Conservation (phyloP, 345 rosid genomes). For the Draba incana region DNA sequence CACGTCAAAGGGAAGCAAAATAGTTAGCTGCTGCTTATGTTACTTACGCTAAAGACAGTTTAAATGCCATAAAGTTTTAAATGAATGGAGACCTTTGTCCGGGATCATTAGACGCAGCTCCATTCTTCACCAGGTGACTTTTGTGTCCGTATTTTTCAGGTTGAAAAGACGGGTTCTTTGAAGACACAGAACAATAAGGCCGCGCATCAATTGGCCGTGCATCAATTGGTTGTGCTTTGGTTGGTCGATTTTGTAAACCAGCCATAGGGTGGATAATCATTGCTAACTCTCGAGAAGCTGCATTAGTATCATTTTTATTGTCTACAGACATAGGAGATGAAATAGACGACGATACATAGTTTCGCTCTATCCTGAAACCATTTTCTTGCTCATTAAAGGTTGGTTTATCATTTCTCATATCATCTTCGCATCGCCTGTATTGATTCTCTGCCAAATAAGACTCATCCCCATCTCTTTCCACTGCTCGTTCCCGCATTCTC, state of each 20-base stretch:
- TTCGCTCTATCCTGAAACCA: neutral
- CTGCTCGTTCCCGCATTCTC: constrained; percentile 7
- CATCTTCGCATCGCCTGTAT: neutral
- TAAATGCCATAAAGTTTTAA: neutral
- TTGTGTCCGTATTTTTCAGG: constrained; percentile 14
- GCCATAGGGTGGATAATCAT: constrained; percentile 19
- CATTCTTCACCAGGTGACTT: constrained; percentile 11
- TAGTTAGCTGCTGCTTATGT: constrained; percentile 14
- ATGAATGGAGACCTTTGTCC: constrained; percentile 20
- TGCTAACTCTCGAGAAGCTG: constrained; percentile 34
- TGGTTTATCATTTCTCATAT: constrained; percentile 14
- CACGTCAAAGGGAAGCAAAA: constrained; percentile 11
- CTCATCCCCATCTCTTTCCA: constrained; percentile 5
- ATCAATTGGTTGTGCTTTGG: constrained; percentile 4
- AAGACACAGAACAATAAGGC: neutral
- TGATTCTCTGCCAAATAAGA: neutral
- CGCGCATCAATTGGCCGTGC: neutral
- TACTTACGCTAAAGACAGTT: neutral
- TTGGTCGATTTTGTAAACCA: constrained; percentile 15
- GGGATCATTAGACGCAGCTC: neutral
- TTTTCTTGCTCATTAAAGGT: constrained; percentile 10
- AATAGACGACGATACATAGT: neutral
- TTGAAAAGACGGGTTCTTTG: constrained; percentile 4
- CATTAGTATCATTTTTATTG: neutral
- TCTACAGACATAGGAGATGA: constrained; percentile 27